Conservation (phyloP, 768 basidiomycete species). For the Trametopsis cervina region DNA sequence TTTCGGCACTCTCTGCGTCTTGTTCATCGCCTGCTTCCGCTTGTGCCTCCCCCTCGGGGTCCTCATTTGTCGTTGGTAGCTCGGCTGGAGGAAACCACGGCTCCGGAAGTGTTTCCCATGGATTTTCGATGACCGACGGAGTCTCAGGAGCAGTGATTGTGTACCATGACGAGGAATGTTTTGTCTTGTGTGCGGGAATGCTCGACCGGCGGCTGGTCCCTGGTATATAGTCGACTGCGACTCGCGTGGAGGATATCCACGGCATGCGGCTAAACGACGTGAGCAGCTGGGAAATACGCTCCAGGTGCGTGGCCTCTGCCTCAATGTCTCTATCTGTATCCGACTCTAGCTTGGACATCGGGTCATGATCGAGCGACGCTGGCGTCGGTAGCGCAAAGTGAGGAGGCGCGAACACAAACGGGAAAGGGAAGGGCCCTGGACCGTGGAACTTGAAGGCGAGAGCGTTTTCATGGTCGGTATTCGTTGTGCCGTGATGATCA, state of each 20-base stretch:
- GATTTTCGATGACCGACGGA: slow-evolving; percentile 7
- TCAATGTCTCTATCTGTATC: background rate
- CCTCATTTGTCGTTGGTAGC: slow-evolving; percentile 3
- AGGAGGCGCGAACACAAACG: slow-evolving; percentile 8
- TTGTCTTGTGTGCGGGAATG: slow-evolving; percentile 1
- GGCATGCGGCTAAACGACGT: slow-evolving; percentile 9
- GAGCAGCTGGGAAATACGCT: slow-evolving; percentile 3
- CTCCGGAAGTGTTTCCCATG: slow-evolving; percentile 3
- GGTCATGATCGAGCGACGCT: background rate
- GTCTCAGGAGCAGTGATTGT: slow-evolving; percentile 3
- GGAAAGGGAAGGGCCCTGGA: slow-evolving; percentile 4
- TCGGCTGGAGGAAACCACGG: slow-evolving; percentile 14
- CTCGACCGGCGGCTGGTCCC: slow-evolving; percentile 4
- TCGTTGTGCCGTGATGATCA: background rate
- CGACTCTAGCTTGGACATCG: slow-evolving; percentile 7
- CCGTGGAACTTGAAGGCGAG: slow-evolving; percentile 4
- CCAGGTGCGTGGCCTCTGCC: background rate
- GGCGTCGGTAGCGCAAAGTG: background rate
- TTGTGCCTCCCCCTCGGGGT: slow-evolving; percentile 6
- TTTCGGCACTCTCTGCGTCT: background rate
- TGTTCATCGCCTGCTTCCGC: background rate
- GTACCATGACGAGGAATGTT: slow-evolving; percentile 14
- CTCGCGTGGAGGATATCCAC: slow-evolving; percentile 10
- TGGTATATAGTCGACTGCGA: slow-evolving; percentile 12
- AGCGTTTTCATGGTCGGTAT: background rate